Percentiles rank a stretch among this genome's conserved stretches.
Conservation (phyloP, 768 basidiomycete species). For the Serpula lacrymans region DNA sequence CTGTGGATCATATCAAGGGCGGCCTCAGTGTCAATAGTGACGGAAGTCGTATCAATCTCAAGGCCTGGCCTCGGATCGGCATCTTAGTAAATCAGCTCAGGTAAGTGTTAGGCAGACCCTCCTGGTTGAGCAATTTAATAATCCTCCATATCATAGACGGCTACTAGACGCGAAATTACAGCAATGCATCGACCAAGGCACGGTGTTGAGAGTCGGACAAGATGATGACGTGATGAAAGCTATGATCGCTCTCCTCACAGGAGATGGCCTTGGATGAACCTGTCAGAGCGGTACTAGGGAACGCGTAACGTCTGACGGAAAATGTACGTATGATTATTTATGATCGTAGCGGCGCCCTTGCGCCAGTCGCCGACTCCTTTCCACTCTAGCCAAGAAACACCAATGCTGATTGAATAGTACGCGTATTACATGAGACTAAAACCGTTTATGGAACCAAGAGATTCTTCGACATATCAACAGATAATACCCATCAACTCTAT, state of each 20-base stretch:
- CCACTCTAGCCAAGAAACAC: too few relatives aligned
- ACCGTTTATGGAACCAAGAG: too few relatives aligned
- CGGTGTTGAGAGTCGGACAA: conserved; percentile 39
- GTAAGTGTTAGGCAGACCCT: conserved; percentile 35
- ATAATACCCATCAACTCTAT: too few relatives aligned
- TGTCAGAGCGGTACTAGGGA: too few relatives aligned
- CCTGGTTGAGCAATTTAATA: neutral
- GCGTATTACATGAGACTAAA: too few relatives aligned
- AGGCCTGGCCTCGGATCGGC: conserved; percentile 88
- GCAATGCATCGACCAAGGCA: conserved; percentile 62
- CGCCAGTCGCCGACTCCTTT: too few relatives aligned
- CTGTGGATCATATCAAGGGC: conserved; percentile 78
- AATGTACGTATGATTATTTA: too few relatives aligned
- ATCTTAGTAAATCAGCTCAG: conserved; percentile 84
- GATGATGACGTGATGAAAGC: conserved; percentile 53
- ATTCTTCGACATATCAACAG: too few relatives aligned
- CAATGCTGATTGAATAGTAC: too few relatives aligned
- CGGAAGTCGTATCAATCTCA: conserved; percentile 55
- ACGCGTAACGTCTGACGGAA: too few relatives aligned
- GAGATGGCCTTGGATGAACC: conserved; percentile 30
- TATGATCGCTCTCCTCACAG: conserved; percentile 36
- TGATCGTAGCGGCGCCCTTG: too few relatives aligned
- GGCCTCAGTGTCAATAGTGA: conserved; percentile 62
- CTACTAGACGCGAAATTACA: conserved; percentile 68
- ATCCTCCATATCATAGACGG: conserved; percentile 39